These are phyloP conservation scores for Neurospora sp. DNA, from an alignment of 2,329 filamentous ascomycete species.

Conservation along the genomic window DNA sequence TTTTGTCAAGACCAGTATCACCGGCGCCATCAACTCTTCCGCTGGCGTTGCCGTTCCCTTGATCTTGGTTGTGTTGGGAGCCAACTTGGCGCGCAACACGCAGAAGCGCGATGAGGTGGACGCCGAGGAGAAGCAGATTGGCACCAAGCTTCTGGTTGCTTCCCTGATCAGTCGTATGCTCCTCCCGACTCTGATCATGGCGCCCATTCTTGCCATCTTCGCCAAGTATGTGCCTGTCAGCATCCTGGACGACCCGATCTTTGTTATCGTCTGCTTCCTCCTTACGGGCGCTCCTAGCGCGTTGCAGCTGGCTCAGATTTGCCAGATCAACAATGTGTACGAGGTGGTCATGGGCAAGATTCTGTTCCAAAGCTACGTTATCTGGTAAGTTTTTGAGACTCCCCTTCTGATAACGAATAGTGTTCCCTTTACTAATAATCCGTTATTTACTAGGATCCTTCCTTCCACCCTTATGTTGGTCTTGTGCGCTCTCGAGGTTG, in stretches of 20 bases:
- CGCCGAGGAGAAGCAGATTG: conserved; percentile 58
- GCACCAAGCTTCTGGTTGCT: conserved; percentile 72
- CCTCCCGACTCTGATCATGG: conserved; percentile 84
- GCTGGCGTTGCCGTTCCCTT: conserved; percentile 88
- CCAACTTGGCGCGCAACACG: conserved; percentile 88
- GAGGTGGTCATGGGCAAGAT: conserved; percentile 89
- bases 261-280: conserved; percentile 94
- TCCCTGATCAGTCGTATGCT: conserved; percentile 85
- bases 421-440: background rate
- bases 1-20: conserved; percentile 88
- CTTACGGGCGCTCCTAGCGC: conserved; percentile 90
- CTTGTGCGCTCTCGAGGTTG: conserved; percentile 81
- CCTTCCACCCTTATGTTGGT: conserved; percentile 87
- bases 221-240: conserved; percentile 88
- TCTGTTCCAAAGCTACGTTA: conserved; percentile 91
- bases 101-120: conserved; percentile 57
- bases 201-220: conserved; percentile 72
- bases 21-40: conserved; percentile 73
- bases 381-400: conserved; percentile 53
- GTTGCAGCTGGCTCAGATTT: conserved; percentile 92
- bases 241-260: conserved; percentile 95
- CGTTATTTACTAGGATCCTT: conserved; percentile 55
- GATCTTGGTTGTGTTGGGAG: conserved; percentile 89
- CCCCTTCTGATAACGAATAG: conserved; percentile 17
- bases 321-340: conserved; percentile 94